Conservation (phyloP, 2,329 filamentous ascomycete genomes). For the Colletotrichum karsti region DNA sequence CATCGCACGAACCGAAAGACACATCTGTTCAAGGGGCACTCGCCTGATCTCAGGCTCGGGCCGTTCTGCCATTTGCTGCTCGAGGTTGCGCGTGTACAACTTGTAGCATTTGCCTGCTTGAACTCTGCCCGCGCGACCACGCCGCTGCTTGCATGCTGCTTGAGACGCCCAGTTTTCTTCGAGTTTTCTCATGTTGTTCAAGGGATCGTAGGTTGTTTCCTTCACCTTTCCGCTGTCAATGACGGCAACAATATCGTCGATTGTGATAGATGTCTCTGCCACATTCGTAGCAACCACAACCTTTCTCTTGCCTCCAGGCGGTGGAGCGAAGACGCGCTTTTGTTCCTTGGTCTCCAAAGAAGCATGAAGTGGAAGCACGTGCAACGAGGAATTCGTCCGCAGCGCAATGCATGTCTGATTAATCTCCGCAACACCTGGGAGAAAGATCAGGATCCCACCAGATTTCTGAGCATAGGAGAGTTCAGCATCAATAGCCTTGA, state of each 20-base stretch:
- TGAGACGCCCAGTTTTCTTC: constrained; percentile 95
- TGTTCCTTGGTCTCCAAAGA: constrained; percentile 91
- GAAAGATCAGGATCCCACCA: constrained; percentile 93
- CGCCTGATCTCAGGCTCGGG: constrained; percentile 94
- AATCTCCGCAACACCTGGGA: constrained; percentile 93
- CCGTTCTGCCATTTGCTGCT: constrained; percentile 85
- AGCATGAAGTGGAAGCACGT: constrained; percentile 90
- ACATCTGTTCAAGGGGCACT: constrained; percentile 93
- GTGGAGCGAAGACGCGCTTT: constrained; percentile 80
- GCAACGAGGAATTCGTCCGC: constrained; percentile 66
- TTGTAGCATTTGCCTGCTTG: constrained; percentile 94
- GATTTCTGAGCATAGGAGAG: constrained; percentile 71
- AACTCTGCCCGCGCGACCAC: constrained; percentile 93
- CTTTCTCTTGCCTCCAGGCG: constrained; percentile 86
- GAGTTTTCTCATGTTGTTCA: constrained; percentile 92
- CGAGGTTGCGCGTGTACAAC: constrained; percentile 87
- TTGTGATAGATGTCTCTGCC: constrained; percentile 97
- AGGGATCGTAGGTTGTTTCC: constrained; percentile 91
- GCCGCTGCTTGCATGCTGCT: constrained; percentile 92
- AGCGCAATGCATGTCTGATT: constrained; percentile 79
- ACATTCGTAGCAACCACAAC: constrained; percentile 96
- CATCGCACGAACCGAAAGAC: constrained; percentile 94
- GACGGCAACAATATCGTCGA: constrained; percentile 95
- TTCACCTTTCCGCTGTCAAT: constrained; percentile 97
- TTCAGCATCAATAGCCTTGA: constrained; percentile 82